These are phyloP conservation scores for Talaromyces piceae DNA, from an alignment of 2,329 filamentous ascomycete species.

Conservation along the genomic window DNA sequence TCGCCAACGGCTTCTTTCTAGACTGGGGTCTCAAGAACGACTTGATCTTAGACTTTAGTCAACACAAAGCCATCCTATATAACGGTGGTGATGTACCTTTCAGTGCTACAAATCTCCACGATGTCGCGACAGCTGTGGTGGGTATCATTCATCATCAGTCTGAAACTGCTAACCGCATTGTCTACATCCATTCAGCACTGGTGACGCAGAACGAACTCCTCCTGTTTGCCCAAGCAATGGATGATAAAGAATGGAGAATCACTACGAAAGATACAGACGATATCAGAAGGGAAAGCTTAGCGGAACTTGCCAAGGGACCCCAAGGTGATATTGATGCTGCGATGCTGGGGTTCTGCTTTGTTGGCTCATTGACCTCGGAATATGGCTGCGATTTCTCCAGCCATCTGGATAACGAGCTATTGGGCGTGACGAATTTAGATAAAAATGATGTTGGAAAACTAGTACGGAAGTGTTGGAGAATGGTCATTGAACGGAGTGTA, in stretches of 20 bases:
- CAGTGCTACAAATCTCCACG: conserved; percentile 42
- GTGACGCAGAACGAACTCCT: conserved; percentile 38
- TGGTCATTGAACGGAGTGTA: neutral
- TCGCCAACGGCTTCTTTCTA: conserved; percentile 28
- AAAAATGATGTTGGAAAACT: conserved; percentile 17
- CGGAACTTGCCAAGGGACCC: conserved; percentile 19
- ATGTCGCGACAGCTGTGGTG: conserved; percentile 43
- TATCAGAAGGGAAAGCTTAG: conserved; percentile 20
- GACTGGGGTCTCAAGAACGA: conserved; percentile 25
- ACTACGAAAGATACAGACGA: neutral
- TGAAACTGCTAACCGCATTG: conserved; percentile 46
- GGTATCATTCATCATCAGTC: conserved; percentile 43
- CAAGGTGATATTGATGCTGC: conserved; percentile 12
- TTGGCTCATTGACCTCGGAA: conserved; percentile 19
- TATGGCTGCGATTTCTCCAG: conserved; percentile 27
- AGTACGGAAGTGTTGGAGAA: too few species aligned
- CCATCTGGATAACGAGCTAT: conserved; percentile 29
- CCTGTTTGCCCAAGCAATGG: neutral
- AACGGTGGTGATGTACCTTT: conserved; percentile 47
- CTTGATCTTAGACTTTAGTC: conserved; percentile 42
- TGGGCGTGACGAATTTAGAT: conserved; percentile 25
- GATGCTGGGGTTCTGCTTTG: conserved; percentile 23
- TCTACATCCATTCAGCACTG: conserved; percentile 41
- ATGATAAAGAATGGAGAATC: neutral
- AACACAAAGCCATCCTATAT: conserved; percentile 37